Evolutionary conservation across 352 stramenopile species (phyloP).

Genomic region (Globisporangium megalacanthum): DNA sequence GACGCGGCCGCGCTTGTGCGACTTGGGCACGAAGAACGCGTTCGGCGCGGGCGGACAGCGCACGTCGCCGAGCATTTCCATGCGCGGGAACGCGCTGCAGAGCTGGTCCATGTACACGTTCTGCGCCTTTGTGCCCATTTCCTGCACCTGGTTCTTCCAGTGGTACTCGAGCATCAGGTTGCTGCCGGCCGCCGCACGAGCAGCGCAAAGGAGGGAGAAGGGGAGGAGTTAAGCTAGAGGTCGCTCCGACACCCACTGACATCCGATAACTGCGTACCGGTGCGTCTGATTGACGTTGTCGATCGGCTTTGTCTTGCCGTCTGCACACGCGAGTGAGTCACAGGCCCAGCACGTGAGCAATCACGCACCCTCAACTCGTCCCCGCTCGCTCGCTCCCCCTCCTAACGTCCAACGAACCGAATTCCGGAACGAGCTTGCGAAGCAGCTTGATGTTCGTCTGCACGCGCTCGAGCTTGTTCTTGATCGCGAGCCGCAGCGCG

Average conservation of each 20-base stretch:
- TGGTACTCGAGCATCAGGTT: conserved; percentile 89
- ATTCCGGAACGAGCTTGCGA: conserved; percentile 77
- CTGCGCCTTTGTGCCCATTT: conserved; percentile 80
- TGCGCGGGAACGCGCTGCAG: conserved; percentile 54
- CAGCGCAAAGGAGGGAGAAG: not conserved
- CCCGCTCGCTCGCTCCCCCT: not conserved
- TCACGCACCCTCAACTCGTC: not conserved
- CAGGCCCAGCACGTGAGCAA: not conserved
- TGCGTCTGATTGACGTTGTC: conserved; percentile 83
- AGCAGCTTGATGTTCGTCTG: conserved; percentile 85
- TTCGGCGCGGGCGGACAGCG: conserved; percentile 64
- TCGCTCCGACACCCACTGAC: too few species aligned
- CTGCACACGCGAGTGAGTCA: conserved; percentile 14
- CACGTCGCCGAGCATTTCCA: conserved; percentile 80
- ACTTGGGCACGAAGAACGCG: conserved; percentile 75
- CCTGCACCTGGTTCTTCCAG: conserved; percentile 86
- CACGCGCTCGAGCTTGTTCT: conserved; percentile 82
- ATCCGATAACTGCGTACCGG: conserved; percentile 22
- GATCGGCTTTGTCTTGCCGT: conserved; percentile 85
- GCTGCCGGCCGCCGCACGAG: conserved; percentile 12
- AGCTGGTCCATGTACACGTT: conserved; percentile 80
- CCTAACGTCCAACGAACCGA: conserved; percentile 33
- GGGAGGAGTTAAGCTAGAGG: too few species aligned
- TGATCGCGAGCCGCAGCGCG: conserved; percentile 67
- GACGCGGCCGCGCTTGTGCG: conserved; percentile 72